A percentile compares a stretch with the other conserved stretches of the same genome.
These are phyloP conservation scores for Acer saccharum DNA, from an alignment of 345 rosid genomes.

Conservation along the genomic window DNA sequence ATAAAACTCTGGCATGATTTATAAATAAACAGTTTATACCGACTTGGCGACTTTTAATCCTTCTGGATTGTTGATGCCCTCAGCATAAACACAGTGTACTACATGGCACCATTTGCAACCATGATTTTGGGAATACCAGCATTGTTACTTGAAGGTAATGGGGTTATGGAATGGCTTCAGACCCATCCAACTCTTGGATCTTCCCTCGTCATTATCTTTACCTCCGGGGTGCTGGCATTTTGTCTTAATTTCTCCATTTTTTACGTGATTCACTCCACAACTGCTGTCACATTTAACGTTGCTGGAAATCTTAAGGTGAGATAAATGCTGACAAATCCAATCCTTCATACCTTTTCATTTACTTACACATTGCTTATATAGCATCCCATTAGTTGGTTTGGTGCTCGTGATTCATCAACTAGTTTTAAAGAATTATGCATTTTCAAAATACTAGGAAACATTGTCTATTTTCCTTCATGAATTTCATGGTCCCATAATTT, in stretches of 20 bases:
- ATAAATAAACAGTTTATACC: neutral
- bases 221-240: constrained; percentile 93
- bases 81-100: constrained; percentile 95
- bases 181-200: constrained; percentile 55
- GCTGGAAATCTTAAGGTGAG: constrained; percentile 99
- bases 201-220: constrained; percentile 75
- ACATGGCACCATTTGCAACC: constrained; percentile 99
- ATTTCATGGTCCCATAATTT: neutral
- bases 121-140: constrained; percentile 93
- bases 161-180: constrained; percentile 74
- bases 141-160: constrained; percentile 82
- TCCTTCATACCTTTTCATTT: neutral
- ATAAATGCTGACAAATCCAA: neutral
- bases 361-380: neutral
- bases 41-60: constrained; percentile 17
- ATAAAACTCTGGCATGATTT: neutral
- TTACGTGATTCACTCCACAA: constrained; percentile 97
- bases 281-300: constrained; percentile 97
- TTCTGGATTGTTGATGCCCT: constrained; percentile 11
- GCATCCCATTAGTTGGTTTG: neutral
- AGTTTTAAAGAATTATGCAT: neutral
- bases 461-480: neutral
- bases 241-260: constrained; percentile 98
- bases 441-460: neutral
- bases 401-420: neutral